phyloP scores from a whole-genome alignment of 73 alveolate genomes.

The Durusdinium trenchii region DNA sequence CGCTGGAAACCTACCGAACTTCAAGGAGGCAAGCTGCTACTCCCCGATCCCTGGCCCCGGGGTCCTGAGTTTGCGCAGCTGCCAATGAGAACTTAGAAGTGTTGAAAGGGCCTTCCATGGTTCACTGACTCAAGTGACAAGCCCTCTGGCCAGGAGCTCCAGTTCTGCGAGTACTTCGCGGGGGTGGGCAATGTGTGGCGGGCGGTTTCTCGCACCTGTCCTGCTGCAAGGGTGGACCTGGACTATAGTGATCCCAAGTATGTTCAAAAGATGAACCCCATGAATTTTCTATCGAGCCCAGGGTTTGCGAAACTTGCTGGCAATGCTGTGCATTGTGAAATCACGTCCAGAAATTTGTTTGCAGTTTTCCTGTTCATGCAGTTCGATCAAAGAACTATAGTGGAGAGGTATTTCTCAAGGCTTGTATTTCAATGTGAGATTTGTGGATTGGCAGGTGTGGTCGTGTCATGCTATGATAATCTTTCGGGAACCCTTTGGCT shows the following conservation, averaged over 20 bases:
- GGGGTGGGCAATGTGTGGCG: conserved; percentile 41
- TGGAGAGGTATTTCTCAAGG: no score
- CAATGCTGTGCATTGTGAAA: background rate
- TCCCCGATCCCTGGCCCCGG: no score
- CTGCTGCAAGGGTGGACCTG: background rate
- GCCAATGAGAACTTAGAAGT: no score
- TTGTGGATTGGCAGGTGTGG: no score
- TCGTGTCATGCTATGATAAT: no score
- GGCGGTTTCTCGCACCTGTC: background rate
- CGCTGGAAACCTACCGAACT: background rate
- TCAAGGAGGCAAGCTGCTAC: background rate
- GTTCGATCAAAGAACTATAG: no score
- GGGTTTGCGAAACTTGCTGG: background rate
- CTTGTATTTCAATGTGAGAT: no score
- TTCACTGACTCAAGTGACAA: no score
- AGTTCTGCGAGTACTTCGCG: background rate
- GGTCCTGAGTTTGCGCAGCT: background rate
- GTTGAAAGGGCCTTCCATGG: background rate
- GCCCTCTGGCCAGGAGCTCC: background rate
- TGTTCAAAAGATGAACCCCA: background rate
- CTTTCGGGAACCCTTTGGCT: no score
- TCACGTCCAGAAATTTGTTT: background rate
- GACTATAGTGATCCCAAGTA: background rate
- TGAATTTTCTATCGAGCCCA: background rate
- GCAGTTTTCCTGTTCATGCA: no score